A percentile compares a stretch with the other conserved stretches of the same genome.
Evolutionary conservation across 768 basidiomycete species (phyloP).

Genomic region (Psilocybe subaeruginosa): DNA sequence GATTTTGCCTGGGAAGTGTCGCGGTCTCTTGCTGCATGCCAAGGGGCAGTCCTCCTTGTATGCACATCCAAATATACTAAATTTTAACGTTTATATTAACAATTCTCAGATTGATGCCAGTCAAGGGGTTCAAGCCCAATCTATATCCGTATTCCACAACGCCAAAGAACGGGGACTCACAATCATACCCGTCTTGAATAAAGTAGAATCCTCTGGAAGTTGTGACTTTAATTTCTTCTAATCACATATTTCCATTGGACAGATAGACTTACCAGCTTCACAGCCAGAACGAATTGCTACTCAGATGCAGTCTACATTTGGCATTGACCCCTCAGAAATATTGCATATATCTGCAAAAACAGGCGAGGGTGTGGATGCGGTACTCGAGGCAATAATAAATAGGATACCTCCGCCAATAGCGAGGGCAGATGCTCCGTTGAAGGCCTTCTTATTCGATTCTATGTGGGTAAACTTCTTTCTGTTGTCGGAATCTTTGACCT

Average conservation of each 20-base stretch:
- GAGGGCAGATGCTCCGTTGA: slow-evolving; percentile 53
- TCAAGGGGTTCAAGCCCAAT: slow-evolving; percentile 97
- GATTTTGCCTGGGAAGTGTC: slow-evolving; percentile 99
- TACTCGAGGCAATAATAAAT: slow-evolving; percentile 80
- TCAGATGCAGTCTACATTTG: slow-evolving; percentile 85
- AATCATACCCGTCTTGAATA: slow-evolving; percentile 93
- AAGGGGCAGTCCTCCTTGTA: slow-evolving; percentile 80
- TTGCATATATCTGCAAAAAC: slow-evolving; percentile 92
- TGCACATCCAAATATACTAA: slow-evolving; percentile 3
- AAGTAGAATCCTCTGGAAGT: slow-evolving; percentile 47
- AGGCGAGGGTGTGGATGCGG: slow-evolving; percentile 76
- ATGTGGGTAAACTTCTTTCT: slow-evolving; percentile 52
- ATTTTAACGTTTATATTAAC: slow-evolving; percentile 5
- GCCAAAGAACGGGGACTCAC: slow-evolving; percentile 80
- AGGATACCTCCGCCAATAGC: slow-evolving; percentile 83
- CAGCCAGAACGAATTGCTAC: slow-evolving; percentile 78
- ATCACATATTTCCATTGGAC: slow-evolving; percentile 6
- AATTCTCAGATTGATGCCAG: slow-evolving; percentile 84
- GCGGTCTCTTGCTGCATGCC: slow-evolving; percentile 88
- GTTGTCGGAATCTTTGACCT: slow-evolving; percentile 14
- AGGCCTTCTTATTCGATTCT: slow-evolving; percentile 93
- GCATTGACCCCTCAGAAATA: slow-evolving; percentile 73
- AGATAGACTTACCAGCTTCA: slow-evolving; percentile 94
- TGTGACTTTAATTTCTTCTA: not conserved
- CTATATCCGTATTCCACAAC: slow-evolving; percentile 91